Conservation (phyloP, 306 rosid genomes). For the Parietaria judaica region DNA sequence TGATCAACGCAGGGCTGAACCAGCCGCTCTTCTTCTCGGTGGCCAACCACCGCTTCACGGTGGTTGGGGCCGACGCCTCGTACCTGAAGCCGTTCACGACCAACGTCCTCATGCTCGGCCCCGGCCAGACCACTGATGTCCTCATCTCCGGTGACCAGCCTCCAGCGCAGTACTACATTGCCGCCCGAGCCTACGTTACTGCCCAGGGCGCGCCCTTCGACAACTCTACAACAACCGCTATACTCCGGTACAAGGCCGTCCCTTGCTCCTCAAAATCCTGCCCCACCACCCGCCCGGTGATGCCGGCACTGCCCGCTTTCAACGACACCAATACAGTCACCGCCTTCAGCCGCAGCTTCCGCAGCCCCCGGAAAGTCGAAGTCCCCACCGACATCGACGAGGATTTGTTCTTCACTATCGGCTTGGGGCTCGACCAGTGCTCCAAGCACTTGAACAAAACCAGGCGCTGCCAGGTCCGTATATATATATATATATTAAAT, state of each 20-base stretch:
- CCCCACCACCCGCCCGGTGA: constrained; percentile 30
- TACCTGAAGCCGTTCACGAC: constrained; percentile 82
- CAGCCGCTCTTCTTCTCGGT: constrained; percentile 66
- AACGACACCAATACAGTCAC: constrained; percentile 78
- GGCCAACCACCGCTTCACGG: constrained; percentile 74
- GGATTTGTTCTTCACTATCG: constrained; percentile 55
- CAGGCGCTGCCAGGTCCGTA: constrained; percentile 30
- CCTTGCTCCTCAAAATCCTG: constrained; percentile 41
- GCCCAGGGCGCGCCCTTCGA: constrained; percentile 69
- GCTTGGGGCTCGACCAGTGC: constrained; percentile 72
- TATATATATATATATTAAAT: too few species aligned
- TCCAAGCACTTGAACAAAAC: constrained; percentile 28
- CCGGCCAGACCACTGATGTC: constrained; percentile 95
- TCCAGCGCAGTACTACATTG: constrained; percentile 60
- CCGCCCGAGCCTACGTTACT: constrained; percentile 67
- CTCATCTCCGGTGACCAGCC: constrained; percentile 63
- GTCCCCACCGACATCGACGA: constrained; percentile 77
- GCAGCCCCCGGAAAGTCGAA: constrained; percentile 41
- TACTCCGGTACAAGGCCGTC: constrained; percentile 56
- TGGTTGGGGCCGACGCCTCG: constrained; percentile 86
- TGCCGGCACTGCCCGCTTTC: constrained; percentile 64
- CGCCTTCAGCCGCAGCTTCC: constrained; percentile 46
- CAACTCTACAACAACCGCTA: constrained; percentile 91
- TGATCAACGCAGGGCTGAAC: constrained; percentile 73
- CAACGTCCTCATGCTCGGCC: constrained; percentile 69